Percentiles rank a stretch among this genome's conserved stretches.
phyloP scores from a whole-genome alignment of 176 grass and related monocot genomes.

The Themeda triandra region DNA sequence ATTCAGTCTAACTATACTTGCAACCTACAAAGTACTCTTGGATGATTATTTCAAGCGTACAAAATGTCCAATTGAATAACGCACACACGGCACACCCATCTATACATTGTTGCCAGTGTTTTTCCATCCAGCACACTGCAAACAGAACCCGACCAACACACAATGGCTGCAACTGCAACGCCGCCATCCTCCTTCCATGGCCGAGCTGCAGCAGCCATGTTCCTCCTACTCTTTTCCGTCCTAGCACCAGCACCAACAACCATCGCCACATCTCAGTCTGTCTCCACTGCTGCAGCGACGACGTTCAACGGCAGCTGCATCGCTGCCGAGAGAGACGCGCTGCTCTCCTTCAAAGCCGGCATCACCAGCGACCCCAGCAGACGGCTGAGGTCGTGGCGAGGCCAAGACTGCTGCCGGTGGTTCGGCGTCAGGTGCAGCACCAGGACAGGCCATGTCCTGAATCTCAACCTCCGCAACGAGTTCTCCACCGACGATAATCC shows the following conservation, averaged over 20 bases:
- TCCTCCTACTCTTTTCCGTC: neutral
- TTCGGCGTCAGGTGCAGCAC: conserved; percentile 17
- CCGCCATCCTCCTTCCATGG: neutral
- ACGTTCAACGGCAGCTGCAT: neutral
- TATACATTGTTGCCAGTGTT: neutral
- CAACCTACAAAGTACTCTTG: neutral
- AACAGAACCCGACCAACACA: too few species aligned
- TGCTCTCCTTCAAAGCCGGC: conserved; percentile 29
- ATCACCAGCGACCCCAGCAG: neutral
- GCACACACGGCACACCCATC: neutral
- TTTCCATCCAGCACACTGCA: too few species aligned
- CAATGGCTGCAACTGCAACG: neutral
- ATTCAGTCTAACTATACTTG: neutral
- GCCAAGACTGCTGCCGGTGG: conserved; percentile 25
- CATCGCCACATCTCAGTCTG: too few species aligned
- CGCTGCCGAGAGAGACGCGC: neutral
- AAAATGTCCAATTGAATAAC: neutral
- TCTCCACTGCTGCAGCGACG: too few species aligned
- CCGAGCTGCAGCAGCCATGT: neutral
- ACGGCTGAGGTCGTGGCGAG: neutral
- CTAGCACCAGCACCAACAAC: neutral
- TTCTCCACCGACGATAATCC: neutral
- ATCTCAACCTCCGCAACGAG: neutral
- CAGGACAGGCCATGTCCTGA: conserved; percentile 22
- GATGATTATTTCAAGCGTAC: neutral